Conservation (phyloP, 306 rosid genomes). For the Lithocarpus polystachyus region DNA sequence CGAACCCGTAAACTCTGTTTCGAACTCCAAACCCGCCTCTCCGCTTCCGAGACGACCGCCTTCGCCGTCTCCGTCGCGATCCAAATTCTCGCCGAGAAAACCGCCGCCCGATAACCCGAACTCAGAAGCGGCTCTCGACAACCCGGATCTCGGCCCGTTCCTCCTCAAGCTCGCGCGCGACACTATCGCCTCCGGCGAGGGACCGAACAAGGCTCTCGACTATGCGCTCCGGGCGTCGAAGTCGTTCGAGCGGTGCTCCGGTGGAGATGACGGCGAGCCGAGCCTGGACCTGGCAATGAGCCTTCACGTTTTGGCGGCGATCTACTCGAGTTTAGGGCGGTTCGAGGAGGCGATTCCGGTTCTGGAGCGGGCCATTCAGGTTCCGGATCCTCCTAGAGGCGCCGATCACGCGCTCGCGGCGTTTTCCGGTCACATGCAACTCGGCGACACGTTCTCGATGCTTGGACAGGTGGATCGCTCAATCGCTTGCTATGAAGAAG, state of each 20-base stretch:
- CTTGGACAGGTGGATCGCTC: conserved; percentile 86
- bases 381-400: conserved; percentile 57
- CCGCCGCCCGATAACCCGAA: conserved; percentile 43
- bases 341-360: conserved; percentile 96
- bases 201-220: conserved; percentile 82
- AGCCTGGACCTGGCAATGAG: conserved; percentile 96
- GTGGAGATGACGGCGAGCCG: conserved; percentile 55
- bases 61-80: conserved; percentile 78
- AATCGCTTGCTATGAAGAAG: conserved; percentile 76
- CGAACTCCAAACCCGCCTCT: conserved; percentile 51
- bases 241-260: conserved; percentile 91
- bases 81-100: conserved; percentile 65
- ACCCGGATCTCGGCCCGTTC: conserved; percentile 98
- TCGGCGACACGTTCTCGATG: conserved; percentile 96
- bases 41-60: conserved; percentile 65
- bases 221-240: conserved; percentile 82
- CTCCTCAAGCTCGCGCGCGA: conserved; percentile 87
- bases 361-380: conserved; percentile 83
- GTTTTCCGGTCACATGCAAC: conserved; percentile 92
- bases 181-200: conserved; percentile 94
- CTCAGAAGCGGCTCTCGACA: conserved; percentile 75
- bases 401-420: conserved; percentile 95
- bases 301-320: conserved; percentile 90
- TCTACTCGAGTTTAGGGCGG: conserved; percentile 82
- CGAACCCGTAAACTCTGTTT: conserved; percentile 20